Evolutionary conservation across 2,329 filamentous ascomycete species (phyloP).

Genomic region (Epichloe sp.): DNA sequence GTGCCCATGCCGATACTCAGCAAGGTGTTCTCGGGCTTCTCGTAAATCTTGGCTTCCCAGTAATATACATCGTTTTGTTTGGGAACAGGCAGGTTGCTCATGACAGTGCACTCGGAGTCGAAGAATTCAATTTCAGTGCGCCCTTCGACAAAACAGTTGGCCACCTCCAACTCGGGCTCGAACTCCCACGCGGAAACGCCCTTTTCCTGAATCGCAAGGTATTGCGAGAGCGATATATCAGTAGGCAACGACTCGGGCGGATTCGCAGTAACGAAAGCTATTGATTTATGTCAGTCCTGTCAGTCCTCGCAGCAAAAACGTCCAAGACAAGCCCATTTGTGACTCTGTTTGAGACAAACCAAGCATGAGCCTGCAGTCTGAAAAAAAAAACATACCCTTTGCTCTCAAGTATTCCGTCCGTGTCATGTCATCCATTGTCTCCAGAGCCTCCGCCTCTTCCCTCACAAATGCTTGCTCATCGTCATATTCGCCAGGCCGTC

Average conservation of each 20-base stretch:
- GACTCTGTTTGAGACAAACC: too few species aligned
- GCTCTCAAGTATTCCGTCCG: constrained; percentile 83
- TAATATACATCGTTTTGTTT: constrained; percentile 99
- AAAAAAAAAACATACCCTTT: constrained; percentile 53
- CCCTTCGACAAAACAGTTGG: constrained; percentile 95
- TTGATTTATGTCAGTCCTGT: constrained; percentile 2
- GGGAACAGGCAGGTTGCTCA: constrained; percentile 90
- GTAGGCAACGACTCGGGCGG: constrained; percentile 91
- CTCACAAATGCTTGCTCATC: constrained; percentile 90
- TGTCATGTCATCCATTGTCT: constrained; percentile 89
- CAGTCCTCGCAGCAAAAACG: constrained; percentile 4
- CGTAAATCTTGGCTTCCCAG: constrained; percentile 98
- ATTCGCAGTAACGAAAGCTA: constrained; percentile 88
- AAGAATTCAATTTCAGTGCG: constrained; percentile 98
- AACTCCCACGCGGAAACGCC: constrained; percentile 99
- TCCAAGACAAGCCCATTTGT: too few species aligned
- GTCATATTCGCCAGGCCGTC: constrained; percentile 88
- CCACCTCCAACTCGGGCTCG: constrained; percentile 95
- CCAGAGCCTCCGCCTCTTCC: constrained; percentile 90
- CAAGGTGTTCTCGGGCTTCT: constrained; percentile 80
- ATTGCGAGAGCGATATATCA: constrained; percentile 94
- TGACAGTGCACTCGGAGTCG: constrained; percentile 92
- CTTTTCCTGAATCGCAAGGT: constrained; percentile 96
- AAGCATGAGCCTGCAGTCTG: too few species aligned
- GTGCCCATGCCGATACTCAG: constrained; percentile 90